Evolutionary conservation across 2,329 filamentous ascomycete species (phyloP), one percentile per base, ranked within the genome.

Genomic region (Paraphoma sp.): DNA sequence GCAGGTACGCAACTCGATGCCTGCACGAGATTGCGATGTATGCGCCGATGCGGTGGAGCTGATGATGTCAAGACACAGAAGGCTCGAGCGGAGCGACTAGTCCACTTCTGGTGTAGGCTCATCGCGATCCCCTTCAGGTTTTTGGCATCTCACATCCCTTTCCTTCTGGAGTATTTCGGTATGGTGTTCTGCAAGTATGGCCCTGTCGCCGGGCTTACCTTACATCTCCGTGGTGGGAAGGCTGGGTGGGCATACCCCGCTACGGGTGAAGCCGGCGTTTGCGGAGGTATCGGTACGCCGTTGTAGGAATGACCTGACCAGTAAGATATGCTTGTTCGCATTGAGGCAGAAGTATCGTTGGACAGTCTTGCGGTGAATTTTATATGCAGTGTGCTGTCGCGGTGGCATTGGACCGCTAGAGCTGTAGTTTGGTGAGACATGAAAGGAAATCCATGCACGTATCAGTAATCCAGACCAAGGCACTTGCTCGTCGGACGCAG

Each of bases 1-100:
- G 51, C 56, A 59, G 49, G 52, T 50, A 56, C 52, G 33, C 33
- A 50, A 52, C 16, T 53, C 57, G 57, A 59, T 59, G 50, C 46
- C 47, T 18, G 10, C 50, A 33, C 42, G 14, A 53, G 29, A 44
- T 40, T 44, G 46, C 56, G 56, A 59, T 54, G 51, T 40, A 43
- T 48, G 43, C 48, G 41, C 28, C 45, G 41, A 41, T 51, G 46
- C 48, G 38, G 50, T 56, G 53, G 57, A 59, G 49, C 49, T 53
- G 43, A 59, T 59, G 57, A 59, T 56, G 57, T 59, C 57, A 59
- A 50, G 31, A 56, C 16, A 9, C 11, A 16, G 40, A 42, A 17
- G 4, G 14, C 16, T 14, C 33, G 6, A 10, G 33, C 33, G 33
- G 14, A 36, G 10, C 14, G 16, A 17, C 40, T 16, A 42, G 40